Evolutionary conservation across 345 rosid species (phyloP).

Genomic region (Pistacia vera): DNA sequence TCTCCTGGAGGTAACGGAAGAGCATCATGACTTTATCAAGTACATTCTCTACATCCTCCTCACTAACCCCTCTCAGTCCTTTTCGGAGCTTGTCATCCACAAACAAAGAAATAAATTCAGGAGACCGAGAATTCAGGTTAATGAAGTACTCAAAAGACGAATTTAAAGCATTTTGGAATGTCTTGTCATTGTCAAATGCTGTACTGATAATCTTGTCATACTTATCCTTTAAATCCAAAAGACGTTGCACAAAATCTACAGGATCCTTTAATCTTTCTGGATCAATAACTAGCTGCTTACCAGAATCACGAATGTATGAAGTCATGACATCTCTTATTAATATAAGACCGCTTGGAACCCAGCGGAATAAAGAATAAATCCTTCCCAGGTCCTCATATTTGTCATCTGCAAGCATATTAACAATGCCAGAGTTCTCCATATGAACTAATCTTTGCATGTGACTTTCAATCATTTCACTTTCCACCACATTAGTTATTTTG

Average conservation of each 20-base stretch:
- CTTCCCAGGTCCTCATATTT: constrained; percentile 70
- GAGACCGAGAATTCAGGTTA: constrained; percentile 69
- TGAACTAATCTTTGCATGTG: constrained; percentile 71
- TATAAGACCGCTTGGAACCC: constrained; percentile 55
- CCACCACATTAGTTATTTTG: too few relatives aligned
- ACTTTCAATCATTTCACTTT: constrained; percentile 13
- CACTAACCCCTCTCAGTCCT: constrained; percentile 67
- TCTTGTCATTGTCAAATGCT: constrained; percentile 63
- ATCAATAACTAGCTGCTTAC: constrained; percentile 65
- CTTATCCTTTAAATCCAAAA: constrained; percentile 68
- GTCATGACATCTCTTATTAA: constrained; percentile 64
- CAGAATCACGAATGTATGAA: constrained; percentile 63
- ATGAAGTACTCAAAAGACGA: constrained; percentile 72
- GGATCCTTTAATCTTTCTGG: constrained; percentile 71
- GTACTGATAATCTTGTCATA: constrained; percentile 56
- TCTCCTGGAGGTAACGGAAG: constrained; percentile 75
- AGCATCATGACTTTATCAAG: constrained; percentile 84
- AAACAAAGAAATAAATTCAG: constrained; percentile 66
- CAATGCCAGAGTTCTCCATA: constrained; percentile 75
- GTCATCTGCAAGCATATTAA: constrained; percentile 70
- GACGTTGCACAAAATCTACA: constrained; percentile 72
- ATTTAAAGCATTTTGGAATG: constrained; percentile 74
- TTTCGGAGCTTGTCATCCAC: constrained; percentile 74
- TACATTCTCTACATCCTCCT: constrained; percentile 63
- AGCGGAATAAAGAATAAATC: constrained; percentile 59